Evolutionary conservation across 169 alveolate species (phyloP).

Genomic region (Plasmodium cynomolgi): DNA sequence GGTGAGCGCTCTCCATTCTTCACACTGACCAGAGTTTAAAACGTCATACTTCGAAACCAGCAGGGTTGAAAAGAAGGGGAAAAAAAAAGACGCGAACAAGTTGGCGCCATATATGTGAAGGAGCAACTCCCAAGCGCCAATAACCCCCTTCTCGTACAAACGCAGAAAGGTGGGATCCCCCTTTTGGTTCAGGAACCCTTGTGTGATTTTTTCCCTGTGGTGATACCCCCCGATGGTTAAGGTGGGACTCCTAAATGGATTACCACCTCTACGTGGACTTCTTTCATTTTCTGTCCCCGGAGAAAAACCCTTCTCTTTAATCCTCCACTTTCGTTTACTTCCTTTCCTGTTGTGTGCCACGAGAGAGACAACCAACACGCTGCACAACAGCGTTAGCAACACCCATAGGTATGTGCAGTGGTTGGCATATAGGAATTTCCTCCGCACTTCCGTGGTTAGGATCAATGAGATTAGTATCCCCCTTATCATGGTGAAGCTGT

Average conservation of each 20-base stretch:
- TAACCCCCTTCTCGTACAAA: background rate
- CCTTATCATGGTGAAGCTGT: background rate
- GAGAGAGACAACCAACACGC: background rate
- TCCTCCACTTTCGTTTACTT: background rate
- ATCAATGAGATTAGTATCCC: background rate
- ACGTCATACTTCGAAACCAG: background rate
- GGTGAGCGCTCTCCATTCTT: background rate
- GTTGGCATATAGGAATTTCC: background rate
- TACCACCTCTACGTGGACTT: background rate
- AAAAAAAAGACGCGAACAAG: constrained; percentile 16
- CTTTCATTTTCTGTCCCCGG: background rate
- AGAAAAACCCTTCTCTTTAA: background rate
- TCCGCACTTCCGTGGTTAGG: background rate
- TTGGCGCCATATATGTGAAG: background rate
- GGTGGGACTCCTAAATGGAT: background rate
- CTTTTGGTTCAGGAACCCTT: background rate
- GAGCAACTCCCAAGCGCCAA: background rate
- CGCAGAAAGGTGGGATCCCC: background rate
- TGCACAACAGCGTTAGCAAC: background rate
- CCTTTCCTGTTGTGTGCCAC: background rate
- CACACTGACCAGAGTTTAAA: constrained; percentile 6
- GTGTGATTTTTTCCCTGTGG: background rate
- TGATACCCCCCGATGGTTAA: constrained; percentile 11
- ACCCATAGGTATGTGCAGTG: background rate
- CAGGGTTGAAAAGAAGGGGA: constrained; percentile 26